Base-by-base conservation (phyloP, 2,329 filamentous ascomycete genomes). In the Arthrobotrys pseudoclavata region DNA sequence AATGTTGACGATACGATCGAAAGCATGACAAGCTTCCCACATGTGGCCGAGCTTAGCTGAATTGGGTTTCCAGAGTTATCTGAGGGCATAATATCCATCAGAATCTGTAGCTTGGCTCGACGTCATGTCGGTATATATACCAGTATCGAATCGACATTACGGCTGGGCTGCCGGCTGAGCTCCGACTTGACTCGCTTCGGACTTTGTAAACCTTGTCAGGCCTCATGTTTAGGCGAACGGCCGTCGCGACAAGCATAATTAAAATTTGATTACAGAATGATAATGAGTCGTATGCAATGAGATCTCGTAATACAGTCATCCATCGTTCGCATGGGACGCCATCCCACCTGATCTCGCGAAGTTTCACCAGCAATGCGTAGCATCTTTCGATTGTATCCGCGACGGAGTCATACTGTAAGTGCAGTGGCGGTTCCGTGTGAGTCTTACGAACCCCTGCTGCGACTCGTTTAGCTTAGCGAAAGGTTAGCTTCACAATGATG, bases 401-500 rank as follows among this genome's bases (percentile, higher is more conserved):
- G 50, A 42, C 47, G 20, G 47, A 37, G 40, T 24, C 47, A 63
- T 61, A 22, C 37, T 63, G 60, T 20, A 34, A 5, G 31, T n/a
- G 4, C 24, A n/a, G 34, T 45, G 29, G 40, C 26, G 24, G 31
- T n/a, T 15, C 55, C 15, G 26, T 64, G 55, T 76, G 71, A 76
- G 71, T 76, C 71, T 76, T 76, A 45, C 18, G 5, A 50, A 22
- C 64, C 71, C 47, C 34, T 40, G 37, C 64, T n/a, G 63, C 10
- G 45, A 48, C 53, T 63, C 57, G 60, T 62, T 67, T 55, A 68
- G 53, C 26, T 74, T 74, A 68, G 62, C 69, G 69, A 74, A 37
- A 26, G 57, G 40, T 57, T 40, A 47, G 29, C 68, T 57, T 50
- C 47, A 24, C 31, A n/a, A 10, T 24, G 10, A 60, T 24, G 60